phyloP scores from a whole-genome alignment of 441 rosid genomes.

The Gossypium lobatum region DNA sequence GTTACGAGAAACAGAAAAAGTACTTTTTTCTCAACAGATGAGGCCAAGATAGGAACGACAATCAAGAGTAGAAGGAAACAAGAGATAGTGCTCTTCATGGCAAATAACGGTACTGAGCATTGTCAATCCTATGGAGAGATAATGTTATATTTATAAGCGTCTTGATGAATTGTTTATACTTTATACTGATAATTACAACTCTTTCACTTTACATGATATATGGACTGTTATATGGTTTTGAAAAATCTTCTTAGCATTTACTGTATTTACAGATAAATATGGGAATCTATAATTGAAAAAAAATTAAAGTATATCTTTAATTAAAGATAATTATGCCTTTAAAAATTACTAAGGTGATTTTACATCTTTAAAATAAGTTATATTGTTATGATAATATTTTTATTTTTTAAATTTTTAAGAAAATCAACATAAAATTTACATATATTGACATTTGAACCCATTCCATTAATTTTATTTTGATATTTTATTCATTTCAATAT shows the following conservation, averaged over 20 bases:
- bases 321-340: not conserved
- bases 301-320: not conserved
- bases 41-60: slow-evolving; percentile 38
- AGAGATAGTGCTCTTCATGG: slow-evolving; percentile 28
- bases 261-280: not conserved
- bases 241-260: not conserved
- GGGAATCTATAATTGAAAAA: not conserved
- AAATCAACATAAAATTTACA: no score
- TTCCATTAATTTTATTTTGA: no score
- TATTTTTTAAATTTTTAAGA: no score
- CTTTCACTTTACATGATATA: not conserved
- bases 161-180: not conserved
- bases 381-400: no score
- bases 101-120: not conserved
- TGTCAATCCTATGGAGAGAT: not conserved
- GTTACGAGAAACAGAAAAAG: not conserved
- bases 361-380: no score
- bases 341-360: no score
- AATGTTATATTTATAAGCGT: slow-evolving; percentile 10
- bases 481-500: no score
- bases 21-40: slow-evolving; percentile 35
- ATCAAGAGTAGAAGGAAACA: slow-evolving; percentile 26
- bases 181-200: not conserved
- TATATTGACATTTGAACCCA: no score
- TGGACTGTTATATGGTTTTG: not conserved